Conservation (phyloP, 345 rosid genomes). For the Orychophragmus violaceus region DNA sequence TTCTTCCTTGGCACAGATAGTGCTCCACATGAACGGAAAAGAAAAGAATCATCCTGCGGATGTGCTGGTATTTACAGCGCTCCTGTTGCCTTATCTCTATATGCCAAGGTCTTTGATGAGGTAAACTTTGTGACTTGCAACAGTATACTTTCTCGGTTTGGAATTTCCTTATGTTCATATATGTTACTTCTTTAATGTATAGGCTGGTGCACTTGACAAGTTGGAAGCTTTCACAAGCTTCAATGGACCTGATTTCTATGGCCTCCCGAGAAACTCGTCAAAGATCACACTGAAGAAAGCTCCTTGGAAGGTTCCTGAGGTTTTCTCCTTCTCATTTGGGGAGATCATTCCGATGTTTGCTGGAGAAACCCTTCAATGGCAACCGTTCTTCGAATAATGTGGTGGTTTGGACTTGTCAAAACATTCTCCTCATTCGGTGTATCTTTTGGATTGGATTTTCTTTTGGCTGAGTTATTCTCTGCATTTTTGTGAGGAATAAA, state of each 20-base stretch:
- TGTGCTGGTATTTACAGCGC: conserved; percentile 93
- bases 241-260: conserved; percentile 91
- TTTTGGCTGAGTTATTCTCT: neutral
- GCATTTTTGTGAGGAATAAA: conserved; percentile 19
- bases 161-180: neutral
- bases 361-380: conserved; percentile 76
- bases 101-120: conserved; percentile 81
- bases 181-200: neutral
- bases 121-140: conserved; percentile 28
- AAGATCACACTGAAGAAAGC: conserved; percentile 58
- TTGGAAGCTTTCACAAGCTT: conserved; percentile 92
- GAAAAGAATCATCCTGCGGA: conserved; percentile 79
- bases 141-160: neutral
- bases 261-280: conserved; percentile 75
- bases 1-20: conserved; percentile 98
- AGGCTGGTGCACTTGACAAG: conserved; percentile 93
- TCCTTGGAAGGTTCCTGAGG: conserved; percentile 75
- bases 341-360: conserved; percentile 87
- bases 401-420: neutral
- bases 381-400: conserved; percentile 26
- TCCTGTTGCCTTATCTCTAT: conserved; percentile 59
- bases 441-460: conserved; percentile 2
- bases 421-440: neutral
- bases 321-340: conserved; percentile 65
- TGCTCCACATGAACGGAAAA: conserved; percentile 85